Base-by-base conservation (phyloP, 345 rosid genomes). In the Pelargonium nanum region DNA sequence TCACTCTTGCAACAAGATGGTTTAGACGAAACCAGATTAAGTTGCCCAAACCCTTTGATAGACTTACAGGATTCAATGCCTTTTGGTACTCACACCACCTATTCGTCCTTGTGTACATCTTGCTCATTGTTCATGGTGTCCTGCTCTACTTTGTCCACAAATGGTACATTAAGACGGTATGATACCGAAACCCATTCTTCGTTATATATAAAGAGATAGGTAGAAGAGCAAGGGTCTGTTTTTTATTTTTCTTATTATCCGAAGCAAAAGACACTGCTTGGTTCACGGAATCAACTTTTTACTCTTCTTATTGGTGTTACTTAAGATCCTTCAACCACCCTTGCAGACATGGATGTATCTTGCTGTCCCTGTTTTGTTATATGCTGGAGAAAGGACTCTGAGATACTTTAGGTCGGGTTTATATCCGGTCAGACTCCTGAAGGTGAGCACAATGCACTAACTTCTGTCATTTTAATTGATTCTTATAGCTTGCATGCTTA, bases 71-170 rank as follows among this genome's bases (percentile, higher is more conserved):
- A 61, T 92, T 81, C 78, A 92, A 92, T 60, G 95, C 98, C 34
- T 92, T 92, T 66, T 92, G 98, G 98, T 92, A 92, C 70, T 92
- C 98, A 16, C 98, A 92, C 78, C 96, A 92, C 71, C 71, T 92
- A 19, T 82, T 92, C 63, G 76, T 83, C 51, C 12, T 80, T 53
- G 96, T 89, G 68, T 92, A 92, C 59, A 24, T 81, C 66, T 67
- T 92, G 67, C 86, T 92, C 70, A 19, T 85, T 63, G 68, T 87
- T 70, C 98, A 92, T 13, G 93, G 98, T 0, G 62, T 69, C 19
- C 76, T 70, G 76, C 81, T 92, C 61, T 92, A 74, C 66, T 72
- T 92, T 12, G 98, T 82, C 56, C 88, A 85, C 65, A 57, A 23
- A 55, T 92, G 98, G 98, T 86, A 85, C 77, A 40, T 3, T 17